These are phyloP conservation scores for Oenanthe javanica DNA, from an alignment of 140 eudicot genomes.

Conservation along the genomic window DNA sequence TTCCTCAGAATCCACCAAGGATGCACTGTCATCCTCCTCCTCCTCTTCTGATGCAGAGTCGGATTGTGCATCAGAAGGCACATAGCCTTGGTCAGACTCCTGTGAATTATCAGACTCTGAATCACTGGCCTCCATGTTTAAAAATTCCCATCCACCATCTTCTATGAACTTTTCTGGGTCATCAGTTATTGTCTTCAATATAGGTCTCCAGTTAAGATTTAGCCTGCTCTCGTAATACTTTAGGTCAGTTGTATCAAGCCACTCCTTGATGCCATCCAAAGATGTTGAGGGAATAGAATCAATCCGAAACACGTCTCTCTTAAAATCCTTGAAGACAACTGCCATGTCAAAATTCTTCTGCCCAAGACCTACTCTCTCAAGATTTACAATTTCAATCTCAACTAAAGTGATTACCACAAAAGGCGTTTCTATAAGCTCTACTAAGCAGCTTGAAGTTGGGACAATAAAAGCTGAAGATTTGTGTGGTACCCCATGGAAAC, in stretches of 20 bases:
- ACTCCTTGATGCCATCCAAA: constrained; percentile 6
- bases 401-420: constrained; percentile 13
- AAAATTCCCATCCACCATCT: constrained; percentile 21
- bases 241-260: constrained; percentile 15
- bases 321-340: constrained; percentile 13
- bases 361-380: constrained; percentile 12
- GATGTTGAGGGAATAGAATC: constrained; percentile 14
- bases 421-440: constrained; percentile 15
- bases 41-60: constrained; percentile 3
- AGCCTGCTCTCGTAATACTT: constrained; percentile 13
- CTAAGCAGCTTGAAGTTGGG: constrained; percentile 14
- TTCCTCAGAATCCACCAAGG: constrained; percentile 11
- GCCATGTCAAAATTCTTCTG: constrained; percentile 13
- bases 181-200: constrained; percentile 13
- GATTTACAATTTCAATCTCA: constrained; percentile 14
- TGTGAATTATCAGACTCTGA: constrained; percentile 53
- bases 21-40: constrained; percentile 7
- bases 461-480: constrained; percentile 14
- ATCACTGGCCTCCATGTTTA: constrained; percentile 82
- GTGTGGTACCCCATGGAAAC: constrained; percentile 15
- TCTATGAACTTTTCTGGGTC: constrained; percentile 13
- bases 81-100: constrained; percentile 12
- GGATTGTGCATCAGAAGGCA: constrained; percentile 11
- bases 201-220: constrained; percentile 15
- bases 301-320: constrained; percentile 13